Percentiles rank a stretch among this genome's conserved stretches.
These are phyloP conservation scores for Exophiala sp. DNA, from an alignment of 2,329 filamentous ascomycete species.

Conservation along the genomic window DNA sequence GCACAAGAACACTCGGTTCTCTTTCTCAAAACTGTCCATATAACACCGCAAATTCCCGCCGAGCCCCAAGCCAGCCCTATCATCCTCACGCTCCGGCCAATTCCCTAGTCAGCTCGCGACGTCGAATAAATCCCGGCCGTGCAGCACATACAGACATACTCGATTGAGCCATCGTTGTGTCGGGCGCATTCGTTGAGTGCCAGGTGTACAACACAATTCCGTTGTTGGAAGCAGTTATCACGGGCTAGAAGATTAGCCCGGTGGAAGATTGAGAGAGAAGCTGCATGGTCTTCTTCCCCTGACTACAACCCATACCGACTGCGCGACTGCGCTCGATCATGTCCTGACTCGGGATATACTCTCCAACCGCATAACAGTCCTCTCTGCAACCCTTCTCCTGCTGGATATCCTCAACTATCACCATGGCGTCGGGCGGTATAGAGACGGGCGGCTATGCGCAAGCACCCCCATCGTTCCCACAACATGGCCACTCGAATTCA, in stretches of 20 bases:
- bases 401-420: conserved; percentile 1
- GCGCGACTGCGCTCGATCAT: conserved; percentile 18
- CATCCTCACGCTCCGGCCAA: neutral
- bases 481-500: conserved; percentile 27
- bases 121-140: neutral
- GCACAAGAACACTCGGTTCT: too few relatives aligned
- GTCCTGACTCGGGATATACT: conserved; percentile 11
- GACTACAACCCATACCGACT: conserved; percentile 3
- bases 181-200: neutral
- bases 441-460: conserved; percentile 24
- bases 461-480: conserved; percentile 27
- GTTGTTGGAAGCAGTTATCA: too few relatives aligned
- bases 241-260: neutral
- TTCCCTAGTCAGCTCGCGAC: neutral
- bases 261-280: neutral
- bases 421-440: conserved; percentile 23
- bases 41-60: neutral
- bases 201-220: too few relatives aligned
- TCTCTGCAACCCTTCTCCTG: too few relatives aligned
- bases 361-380: neutral
- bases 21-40: neutral
- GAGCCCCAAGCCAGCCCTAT: neutral
- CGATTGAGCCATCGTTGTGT: neutral
- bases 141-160: neutral
- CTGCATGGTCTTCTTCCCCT: conserved; percentile 3